Base-by-base conservation (phyloP, 1,139 yeast genomes). In the Sugiyamaella xylanicola region DNA sequence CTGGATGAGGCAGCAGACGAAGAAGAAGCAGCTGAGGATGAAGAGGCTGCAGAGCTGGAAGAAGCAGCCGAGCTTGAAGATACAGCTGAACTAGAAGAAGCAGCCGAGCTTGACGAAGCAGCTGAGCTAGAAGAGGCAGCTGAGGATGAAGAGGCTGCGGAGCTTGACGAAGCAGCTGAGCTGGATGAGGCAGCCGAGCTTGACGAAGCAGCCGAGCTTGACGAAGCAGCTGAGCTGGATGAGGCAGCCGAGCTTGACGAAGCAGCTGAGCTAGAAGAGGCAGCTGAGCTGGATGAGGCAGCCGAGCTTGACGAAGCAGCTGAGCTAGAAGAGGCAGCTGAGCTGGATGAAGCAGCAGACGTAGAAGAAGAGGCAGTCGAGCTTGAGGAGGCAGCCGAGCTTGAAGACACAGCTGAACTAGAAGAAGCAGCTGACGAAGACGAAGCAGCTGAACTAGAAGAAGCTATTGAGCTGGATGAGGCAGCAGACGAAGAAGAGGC, bases 301-400 rank as follows among this genome's bases (percentile, higher is more conserved):
- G 45, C 27, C 42, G 48, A 21, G 13, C 63, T 37, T 57, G 62
- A 44, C 39, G 22, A 22, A 58, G 41, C 25, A 61, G 61, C 19
- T 8, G 44, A 19, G 20, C 29, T 46, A 17, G 27, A 27, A 8
- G 54, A 29, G 15, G 48, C 43, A 20, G 46, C 45, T 32, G 57
- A 15, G 25, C 39, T 45, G 13, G 48, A 45, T 21, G 40, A 45
- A 13, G 39, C 48, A 3, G 40, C 40, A 13, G 17, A 16, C 11
- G 17, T 16, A 15, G 42, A 37, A 37, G 42, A 37, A 37, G 50
- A 21, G 11, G 29, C 35, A 11, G 40, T 4, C 4, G 42, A 43
- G 50, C 46, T 36, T 9, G 58, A 35, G 20, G 53, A n/a, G 16
- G 48, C 40, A 25, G 53, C 13, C 17, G 51, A 19, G 53, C 45